phyloP scores from a whole-genome alignment of 2,329 filamentous ascomycete genomes.

The Arthrobotrys musiformis region DNA sequence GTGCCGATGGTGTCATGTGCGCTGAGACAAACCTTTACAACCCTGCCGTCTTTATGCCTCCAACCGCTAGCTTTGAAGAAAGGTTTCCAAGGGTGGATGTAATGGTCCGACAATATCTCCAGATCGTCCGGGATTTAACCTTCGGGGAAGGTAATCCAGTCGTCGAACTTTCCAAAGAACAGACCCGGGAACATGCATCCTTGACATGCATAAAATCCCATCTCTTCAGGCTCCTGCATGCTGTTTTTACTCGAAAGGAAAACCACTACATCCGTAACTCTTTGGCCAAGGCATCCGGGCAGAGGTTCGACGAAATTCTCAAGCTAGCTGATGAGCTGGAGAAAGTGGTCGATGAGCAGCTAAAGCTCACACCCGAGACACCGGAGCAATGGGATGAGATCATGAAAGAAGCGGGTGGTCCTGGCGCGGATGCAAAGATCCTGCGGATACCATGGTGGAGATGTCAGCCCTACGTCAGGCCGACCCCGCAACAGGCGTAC shows the following conservation, averaged over 20 bases:
- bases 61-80: constrained; percentile 76
- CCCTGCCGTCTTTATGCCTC: constrained; percentile 81
- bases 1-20: constrained; percentile 92
- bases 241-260: constrained; percentile 73
- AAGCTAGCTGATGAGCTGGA: constrained; percentile 80
- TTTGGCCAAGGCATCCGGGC: constrained; percentile 75
- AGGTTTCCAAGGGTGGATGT: constrained; percentile 91
- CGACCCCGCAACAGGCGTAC: constrained; percentile 55
- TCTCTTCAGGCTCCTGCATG: constrained; percentile 88
- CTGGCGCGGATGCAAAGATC: constrained; percentile 47
- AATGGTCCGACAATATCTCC: constrained; percentile 85
- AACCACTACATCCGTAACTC: constrained; percentile 87
- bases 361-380: constrained; percentile 67
- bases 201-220: constrained; percentile 86
- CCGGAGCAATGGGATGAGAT: constrained; percentile 64
- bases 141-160: constrained; percentile 32
- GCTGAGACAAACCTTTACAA: constrained; percentile 95
- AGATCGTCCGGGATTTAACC: constrained; percentile 73
- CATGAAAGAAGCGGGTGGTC: constrained; percentile 57
- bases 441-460: constrained; percentile 58
- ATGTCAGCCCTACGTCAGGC: constrained; percentile 58
- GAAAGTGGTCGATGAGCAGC: constrained; percentile 77
- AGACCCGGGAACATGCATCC: constrained; percentile 67
- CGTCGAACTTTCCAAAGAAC: constrained; percentile 60
- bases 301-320: constrained; percentile 80